Base-by-base conservation (phyloP, 768 basidiomycete genomes). In the Rossbeevera mucosa region DNA sequence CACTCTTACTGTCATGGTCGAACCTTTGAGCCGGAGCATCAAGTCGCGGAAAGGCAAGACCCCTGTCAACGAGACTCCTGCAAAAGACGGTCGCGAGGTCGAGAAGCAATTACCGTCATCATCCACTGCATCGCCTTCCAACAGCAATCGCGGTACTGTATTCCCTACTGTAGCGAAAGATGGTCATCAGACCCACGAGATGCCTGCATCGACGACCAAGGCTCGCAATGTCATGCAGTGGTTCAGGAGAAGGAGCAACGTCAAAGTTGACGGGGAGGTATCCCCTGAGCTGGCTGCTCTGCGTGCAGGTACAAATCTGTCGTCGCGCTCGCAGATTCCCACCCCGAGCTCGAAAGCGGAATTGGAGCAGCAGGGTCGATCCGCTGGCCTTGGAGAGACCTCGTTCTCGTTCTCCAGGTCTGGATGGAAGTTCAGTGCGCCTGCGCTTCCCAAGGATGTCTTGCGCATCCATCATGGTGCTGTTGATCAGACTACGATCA, bases 221-320 rank as follows among this genome's bases (percentile, higher is more conserved):
- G 94, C 95, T 4, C 84, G 85, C 68, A 92, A 88, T 64, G 96
- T 99, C 48, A 98, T 98, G 95, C 86, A 94, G 59, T 99, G 96
- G 96, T 98, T 99, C 81, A 78, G 88, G 69, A 80, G 79, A 50
- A 81, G 79, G 71, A 85, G 83, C 63, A 86, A 81, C 3, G 67
- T 45, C 48, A 69, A 66, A 62, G 65, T 59, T 51, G 69, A 62
- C 36, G 59, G 52, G 46, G 71, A 63, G 22, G 61, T 53, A 25
- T 57, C 56, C 21, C 31, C 61, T 2, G 59, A 53, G 14, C 21
- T 54, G 7, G 56, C 51, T 4, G 12, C 50, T 1, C 2, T 54
- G 6, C 68, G 59, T 0, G 53, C 60, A 25, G 64, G 64, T 38
- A 56, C 61, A 18, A 58, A 64, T 18, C 44, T 62, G 13, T 57